Percentiles rank a stretch among this genome's conserved stretches.
These are phyloP conservation scores for Secale cereale DNA, from an alignment of 176 grass and related monocot species.

Conservation along the genomic window DNA sequence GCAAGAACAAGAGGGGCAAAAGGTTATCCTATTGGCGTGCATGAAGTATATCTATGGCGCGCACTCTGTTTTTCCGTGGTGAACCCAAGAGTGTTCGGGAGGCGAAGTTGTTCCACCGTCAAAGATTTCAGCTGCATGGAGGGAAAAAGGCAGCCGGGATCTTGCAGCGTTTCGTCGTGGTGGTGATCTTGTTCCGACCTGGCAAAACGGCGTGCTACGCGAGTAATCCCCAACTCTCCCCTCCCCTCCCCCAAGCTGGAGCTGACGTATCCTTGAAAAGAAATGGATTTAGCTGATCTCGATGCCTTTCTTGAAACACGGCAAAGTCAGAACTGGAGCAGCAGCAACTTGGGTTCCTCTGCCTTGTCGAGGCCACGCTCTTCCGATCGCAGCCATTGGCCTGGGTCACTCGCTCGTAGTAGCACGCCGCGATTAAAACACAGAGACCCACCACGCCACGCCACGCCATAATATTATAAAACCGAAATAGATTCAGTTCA, in stretches of 20 bases:
- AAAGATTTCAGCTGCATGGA: background rate
- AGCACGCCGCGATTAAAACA: background rate
- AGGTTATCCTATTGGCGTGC: too few species aligned
- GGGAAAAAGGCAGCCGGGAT: background rate
- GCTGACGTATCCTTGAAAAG: background rate
- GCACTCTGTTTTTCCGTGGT: too few species aligned
- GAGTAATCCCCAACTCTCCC: background rate
- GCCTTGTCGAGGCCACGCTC: background rate
- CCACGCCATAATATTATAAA: too few species aligned
- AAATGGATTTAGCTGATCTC: background rate
- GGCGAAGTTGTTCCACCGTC: background rate
- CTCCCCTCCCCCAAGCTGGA: background rate
- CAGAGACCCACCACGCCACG: too few species aligned
- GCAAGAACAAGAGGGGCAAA: too few species aligned
- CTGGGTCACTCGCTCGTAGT: too few species aligned
- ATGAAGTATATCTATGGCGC: too few species aligned
- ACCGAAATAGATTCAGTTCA: background rate
- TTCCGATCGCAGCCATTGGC: background rate
- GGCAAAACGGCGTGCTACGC: background rate
- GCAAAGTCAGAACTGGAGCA: slow-evolving; percentile 23
- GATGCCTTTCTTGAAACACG: background rate
- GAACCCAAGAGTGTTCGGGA: too few species aligned
- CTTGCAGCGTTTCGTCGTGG: background rate
- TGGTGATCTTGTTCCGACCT: background rate
- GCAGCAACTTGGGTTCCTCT: background rate